phyloP scores from a whole-genome alignment of 208 protist genomes.

The Trypanosoma vivax region DNA sequence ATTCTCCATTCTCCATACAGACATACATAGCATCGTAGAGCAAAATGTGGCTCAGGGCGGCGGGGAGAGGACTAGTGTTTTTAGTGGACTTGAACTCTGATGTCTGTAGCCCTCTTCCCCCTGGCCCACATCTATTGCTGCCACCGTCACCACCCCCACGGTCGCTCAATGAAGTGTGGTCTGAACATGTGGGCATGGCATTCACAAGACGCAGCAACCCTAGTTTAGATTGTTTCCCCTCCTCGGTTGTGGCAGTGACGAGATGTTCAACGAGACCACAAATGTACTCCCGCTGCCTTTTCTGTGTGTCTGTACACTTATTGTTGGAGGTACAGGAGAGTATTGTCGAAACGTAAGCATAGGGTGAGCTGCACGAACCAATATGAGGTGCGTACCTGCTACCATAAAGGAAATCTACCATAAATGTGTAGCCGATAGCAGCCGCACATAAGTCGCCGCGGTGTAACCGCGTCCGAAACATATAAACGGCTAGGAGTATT shows the following conservation, averaged over 20 bases:
- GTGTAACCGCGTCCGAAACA: conserved; percentile 1
- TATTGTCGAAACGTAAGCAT: conserved; percentile 71
- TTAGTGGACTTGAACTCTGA: too few relatives aligned
- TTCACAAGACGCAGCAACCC: conserved; percentile 63
- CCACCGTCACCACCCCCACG: neutral
- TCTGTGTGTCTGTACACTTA: conserved; percentile 20
- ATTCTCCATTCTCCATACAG: conserved; percentile 49
- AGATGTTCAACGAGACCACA: conserved; percentile 55
- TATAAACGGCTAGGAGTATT: neutral
- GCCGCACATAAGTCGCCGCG: conserved; percentile 42
- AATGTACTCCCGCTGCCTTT: conserved; percentile 38
- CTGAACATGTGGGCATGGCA: conserved; percentile 19
- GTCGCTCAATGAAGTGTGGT: neutral
- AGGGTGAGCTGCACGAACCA: conserved; percentile 53
- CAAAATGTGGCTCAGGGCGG: conserved; percentile 41
- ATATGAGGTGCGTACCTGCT: conserved; percentile 70
- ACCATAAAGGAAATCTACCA: conserved; percentile 69
- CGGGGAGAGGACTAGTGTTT: conserved; percentile 34
- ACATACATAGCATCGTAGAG: conserved; percentile 64
- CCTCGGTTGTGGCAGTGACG: conserved; percentile 28
- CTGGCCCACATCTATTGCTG: neutral
- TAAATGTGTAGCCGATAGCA: conserved; percentile 51
- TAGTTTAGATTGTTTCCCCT: conserved; percentile 46
- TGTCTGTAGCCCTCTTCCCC: too few relatives aligned
- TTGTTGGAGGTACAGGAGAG: conserved; percentile 46